Conservation (phyloP, 1,139 yeast species). For the Blastobotrys apis region DNA sequence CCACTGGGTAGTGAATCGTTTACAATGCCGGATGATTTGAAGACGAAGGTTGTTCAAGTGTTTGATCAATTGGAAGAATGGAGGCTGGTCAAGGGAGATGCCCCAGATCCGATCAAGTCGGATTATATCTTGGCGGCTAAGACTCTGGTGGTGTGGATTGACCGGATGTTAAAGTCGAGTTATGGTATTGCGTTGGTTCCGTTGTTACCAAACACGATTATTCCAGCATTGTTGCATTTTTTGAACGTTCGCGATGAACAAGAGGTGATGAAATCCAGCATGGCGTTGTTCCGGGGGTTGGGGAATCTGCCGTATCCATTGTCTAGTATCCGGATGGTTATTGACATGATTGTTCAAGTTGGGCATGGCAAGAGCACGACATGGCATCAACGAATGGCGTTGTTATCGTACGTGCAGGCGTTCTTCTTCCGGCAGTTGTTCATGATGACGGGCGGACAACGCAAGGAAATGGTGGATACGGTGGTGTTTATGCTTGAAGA, state of each 20-base stretch:
- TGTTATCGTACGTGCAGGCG: conserved; percentile 68
- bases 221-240: conserved; percentile 68
- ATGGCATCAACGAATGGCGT: conserved; percentile 64
- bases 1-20: conserved; percentile 36
- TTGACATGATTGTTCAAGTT: conserved; percentile 49
- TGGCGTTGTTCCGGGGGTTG: conserved; percentile 48
- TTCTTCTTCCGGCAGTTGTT: conserved; percentile 71
- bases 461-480: conserved; percentile 48
- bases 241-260: conserved; percentile 76
- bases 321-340: conserved; percentile 43
- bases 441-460: conserved; percentile 48
- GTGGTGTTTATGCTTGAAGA: conserved; percentile 56
- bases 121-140: conserved; percentile 38
- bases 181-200: conserved; percentile 31
- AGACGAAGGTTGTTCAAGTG: conserved; percentile 32
- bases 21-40: conserved; percentile 29
- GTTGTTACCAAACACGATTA: conserved; percentile 42
- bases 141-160: conserved; percentile 30
- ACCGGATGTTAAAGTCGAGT: conserved; percentile 22
- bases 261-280: conserved; percentile 61
- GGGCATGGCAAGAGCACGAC: conserved; percentile 43
- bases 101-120: conserved; percentile 30
- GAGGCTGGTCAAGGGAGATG: conserved; percentile 32
- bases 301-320: conserved; percentile 56
- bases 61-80: conserved; percentile 47